Evolutionary conservation across 2,329 filamentous ascomycete species (phyloP), one percentile per base, ranked within the genome.

Genomic region (Calycina herbarum): DNA sequence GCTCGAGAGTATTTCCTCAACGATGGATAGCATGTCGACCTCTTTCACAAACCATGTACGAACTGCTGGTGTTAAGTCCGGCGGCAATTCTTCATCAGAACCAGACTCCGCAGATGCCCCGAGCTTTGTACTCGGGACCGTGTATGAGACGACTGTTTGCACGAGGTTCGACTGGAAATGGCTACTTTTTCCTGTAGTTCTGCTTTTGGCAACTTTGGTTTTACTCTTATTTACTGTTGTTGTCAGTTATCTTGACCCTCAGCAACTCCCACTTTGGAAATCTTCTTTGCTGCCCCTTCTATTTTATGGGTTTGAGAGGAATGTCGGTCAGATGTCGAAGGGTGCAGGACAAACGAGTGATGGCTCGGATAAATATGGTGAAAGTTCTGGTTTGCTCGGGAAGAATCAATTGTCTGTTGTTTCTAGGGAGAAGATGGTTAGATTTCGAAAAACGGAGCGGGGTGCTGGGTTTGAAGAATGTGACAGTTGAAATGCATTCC

Each of bases 41-140:
- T n/a, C 48, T 8, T 54, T 20, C 48, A 54, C 48, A 27, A 54
- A 54, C 48, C 48, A 54, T 20, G 48, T 54, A 20, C 48, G 48
- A 54, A 54, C 48, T 54, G 48, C 48, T 20, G 48, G 48, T 15
- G n/a, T 54, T 8, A 27, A 20, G 7, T 8, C 17, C 24, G 8
- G 3, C 24, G 48, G 48, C 7, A n/a, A 54, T 20, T 8, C n/a
- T 20, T 27, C 48, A 5, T 38, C 35, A 13, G 13, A 38, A 38
- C 13, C 35, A 15, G 8, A 8, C 35, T 15, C 8, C 10, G 35
- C 35, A 13, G 35, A 38, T 38, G 24, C 17, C 7, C 48, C 48
- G n/a, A 27, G 24, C 17, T 27, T 54, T 27, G 48, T 54, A 7
- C n/a, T 54, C 2, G 48, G 48, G 3, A 54, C 2, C 7, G 48